A percentile compares a stretch with the other conserved stretches of the same genome.
Conservation (phyloP, 2,329 filamentous ascomycete genomes). For the Aspergillus alliaceus region DNA sequence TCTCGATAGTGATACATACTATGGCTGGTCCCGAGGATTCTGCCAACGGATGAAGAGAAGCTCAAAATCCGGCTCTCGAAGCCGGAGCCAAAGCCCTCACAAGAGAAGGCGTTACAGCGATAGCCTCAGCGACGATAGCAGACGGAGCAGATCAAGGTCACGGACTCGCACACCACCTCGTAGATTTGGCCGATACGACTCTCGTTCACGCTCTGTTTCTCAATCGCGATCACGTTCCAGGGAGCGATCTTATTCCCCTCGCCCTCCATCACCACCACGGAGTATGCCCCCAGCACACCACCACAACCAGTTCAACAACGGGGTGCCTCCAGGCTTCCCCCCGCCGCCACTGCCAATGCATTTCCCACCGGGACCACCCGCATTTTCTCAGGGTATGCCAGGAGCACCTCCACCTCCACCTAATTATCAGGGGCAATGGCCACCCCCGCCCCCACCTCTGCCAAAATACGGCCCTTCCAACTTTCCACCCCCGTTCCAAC, state of each 20-base stretch:
- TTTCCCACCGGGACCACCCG: slow-evolving; percentile 5
- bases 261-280: slow-evolving; percentile 10
- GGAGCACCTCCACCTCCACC: slow-evolving; percentile 32
- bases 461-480: slow-evolving; percentile 17
- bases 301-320: slow-evolving; percentile 1
- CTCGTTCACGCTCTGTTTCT: slow-evolving; percentile 28
- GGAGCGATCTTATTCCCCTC: slow-evolving; percentile 34
- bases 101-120: slow-evolving; percentile 43
- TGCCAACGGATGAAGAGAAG: slow-evolving; percentile 74
- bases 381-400: slow-evolving; percentile 12
- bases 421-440: slow-evolving; percentile 38
- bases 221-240: slow-evolving; percentile 18
- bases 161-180: slow-evolving; percentile 30
- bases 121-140: slow-evolving; percentile 32
- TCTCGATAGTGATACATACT: slow-evolving; percentile 71
- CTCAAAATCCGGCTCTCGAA: slow-evolving; percentile 20
- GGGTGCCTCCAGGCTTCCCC: slow-evolving; percentile 12
- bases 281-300: not conserved
- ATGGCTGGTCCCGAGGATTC: slow-evolving; percentile 81
- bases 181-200: slow-evolving; percentile 21
- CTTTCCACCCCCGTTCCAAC: slow-evolving; percentile 25
- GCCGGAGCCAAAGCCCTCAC: slow-evolving; percentile 43
- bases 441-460: slow-evolving; percentile 34
- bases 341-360: slow-evolving; percentile 21
- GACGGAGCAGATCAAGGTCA: slow-evolving; percentile 29